Evolutionary conservation across 2,329 filamentous ascomycete species (phyloP).

Genomic region (Geosmithia morbida): DNA sequence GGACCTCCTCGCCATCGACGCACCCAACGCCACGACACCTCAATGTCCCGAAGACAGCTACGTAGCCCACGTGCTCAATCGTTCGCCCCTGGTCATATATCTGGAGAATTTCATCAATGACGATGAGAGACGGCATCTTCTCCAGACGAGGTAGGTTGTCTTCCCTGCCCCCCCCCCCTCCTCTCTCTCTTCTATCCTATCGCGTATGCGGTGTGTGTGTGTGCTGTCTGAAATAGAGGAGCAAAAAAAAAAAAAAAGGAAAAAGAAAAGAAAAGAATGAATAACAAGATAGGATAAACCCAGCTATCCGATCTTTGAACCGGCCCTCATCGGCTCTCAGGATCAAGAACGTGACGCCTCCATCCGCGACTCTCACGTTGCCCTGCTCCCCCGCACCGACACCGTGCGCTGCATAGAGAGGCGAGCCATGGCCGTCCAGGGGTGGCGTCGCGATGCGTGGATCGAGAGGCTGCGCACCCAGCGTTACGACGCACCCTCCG

Average conservation of each 20-base stretch:
- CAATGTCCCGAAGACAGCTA: slow-evolving; percentile 26
- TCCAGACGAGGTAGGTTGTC: slow-evolving; percentile 32
- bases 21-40: slow-evolving; percentile 16
- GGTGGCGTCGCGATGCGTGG: slow-evolving; percentile 38
- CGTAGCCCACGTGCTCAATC: slow-evolving; percentile 29
- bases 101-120: slow-evolving; percentile 33
- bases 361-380: slow-evolving; percentile 37
- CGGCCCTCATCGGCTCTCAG: slow-evolving; percentile 33
- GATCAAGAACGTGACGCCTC: slow-evolving; percentile 22
- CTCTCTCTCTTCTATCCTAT: slow-evolving; percentile 1
- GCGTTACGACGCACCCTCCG: slow-evolving; percentile 24
- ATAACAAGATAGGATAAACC: neutral
- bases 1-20: slow-evolving; percentile 33
- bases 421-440: slow-evolving; percentile 31
- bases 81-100: slow-evolving; percentile 37
- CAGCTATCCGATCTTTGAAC: slow-evolving; percentile 32
- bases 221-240: no score
- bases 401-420: slow-evolving; percentile 30
- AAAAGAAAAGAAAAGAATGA: neutral
- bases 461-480: slow-evolving; percentile 37
- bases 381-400: slow-evolving; percentile 31
- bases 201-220: no score
- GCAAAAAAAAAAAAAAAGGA: no score
- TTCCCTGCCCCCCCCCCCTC: neutral
- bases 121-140: slow-evolving; percentile 28